phyloP scores from a whole-genome alignment of 2,329 filamentous ascomycete species.

The Dothistroma septosporum region DNA sequence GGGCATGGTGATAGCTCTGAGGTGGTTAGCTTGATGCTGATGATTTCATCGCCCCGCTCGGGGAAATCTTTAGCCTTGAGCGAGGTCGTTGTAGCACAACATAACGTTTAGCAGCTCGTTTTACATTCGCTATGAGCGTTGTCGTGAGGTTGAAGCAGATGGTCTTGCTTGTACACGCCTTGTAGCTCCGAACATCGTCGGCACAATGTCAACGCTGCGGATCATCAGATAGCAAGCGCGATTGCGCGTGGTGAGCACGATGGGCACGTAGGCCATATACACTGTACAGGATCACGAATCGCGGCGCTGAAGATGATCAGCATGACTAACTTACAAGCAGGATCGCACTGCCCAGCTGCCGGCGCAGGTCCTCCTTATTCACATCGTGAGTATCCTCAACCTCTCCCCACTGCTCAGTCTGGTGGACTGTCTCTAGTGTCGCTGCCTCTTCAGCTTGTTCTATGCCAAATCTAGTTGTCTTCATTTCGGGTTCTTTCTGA shows the following conservation, averaged over 20 bases:
- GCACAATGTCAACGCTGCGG: background rate
- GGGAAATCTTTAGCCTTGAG: background rate
- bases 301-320: background rate
- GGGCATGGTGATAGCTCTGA: background rate
- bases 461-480: constrained; percentile 61
- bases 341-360: constrained; percentile 84
- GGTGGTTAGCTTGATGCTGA: background rate
- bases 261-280: constrained; percentile 1
- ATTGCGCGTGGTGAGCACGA: background rate
- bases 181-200: background rate
- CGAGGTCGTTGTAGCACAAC: background rate
- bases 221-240: background rate
- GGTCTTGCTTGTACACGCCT: background rate
- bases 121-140: background rate
- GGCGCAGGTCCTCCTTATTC: constrained; percentile 78
- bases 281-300: background rate
- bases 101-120: background rate
- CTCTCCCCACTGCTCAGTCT: constrained; percentile 88
- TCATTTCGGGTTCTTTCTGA: constrained; percentile 39
- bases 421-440: constrained; percentile 83
- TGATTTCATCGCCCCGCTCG: constrained; percentile 6
- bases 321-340: constrained; percentile 57
- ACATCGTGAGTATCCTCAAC: constrained; percentile 99
- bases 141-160: background rate
- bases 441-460: constrained; percentile 75